Evolutionary conservation across 495 filamentous ascomycete genomes (phyloP).

Genomic region (Beverwykella pulmonaria): DNA sequence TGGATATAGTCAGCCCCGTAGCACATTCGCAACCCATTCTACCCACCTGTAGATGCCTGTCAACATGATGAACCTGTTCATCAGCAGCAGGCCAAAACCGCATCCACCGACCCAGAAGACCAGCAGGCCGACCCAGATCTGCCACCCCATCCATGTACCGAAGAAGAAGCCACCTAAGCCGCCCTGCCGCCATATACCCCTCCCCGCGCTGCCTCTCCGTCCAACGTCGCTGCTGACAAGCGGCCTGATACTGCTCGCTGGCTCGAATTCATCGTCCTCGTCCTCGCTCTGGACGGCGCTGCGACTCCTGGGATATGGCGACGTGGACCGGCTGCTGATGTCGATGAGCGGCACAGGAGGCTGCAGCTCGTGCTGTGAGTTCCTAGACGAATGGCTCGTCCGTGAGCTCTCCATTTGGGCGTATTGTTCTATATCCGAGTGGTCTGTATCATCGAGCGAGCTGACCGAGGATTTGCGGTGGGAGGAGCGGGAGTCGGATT

Average conservation of each 20-base stretch:
- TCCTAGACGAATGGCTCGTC: conserved; percentile 37
- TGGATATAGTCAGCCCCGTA: conserved; percentile 16
- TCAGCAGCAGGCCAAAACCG: conserved; percentile 50
- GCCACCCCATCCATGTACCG: conserved; percentile 53
- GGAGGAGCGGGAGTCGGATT: conserved; percentile 23
- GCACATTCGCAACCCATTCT: neutral
- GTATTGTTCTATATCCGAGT: conserved; percentile 32
- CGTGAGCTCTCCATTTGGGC: conserved; percentile 31
- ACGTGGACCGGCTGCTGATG: conserved; percentile 45
- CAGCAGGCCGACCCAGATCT: conserved; percentile 54
- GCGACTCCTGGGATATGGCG: conserved; percentile 45
- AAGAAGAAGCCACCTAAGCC: conserved; percentile 55
- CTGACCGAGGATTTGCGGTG: conserved; percentile 21
- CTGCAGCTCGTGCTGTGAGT: conserved; percentile 32
- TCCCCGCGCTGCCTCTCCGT: conserved; percentile 35
- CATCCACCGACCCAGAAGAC: conserved; percentile 50
- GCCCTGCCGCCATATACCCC: conserved; percentile 45
- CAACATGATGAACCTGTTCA: conserved; percentile 55
- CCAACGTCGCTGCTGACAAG: conserved; percentile 37
- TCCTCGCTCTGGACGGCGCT: conserved; percentile 47
- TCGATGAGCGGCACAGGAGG: conserved; percentile 46
- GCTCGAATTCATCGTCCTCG: conserved; percentile 45
- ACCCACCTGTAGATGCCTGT: conserved; percentile 55
- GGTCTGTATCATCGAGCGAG: conserved; percentile 37
- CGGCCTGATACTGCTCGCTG: conserved; percentile 29